Percentiles rank a stretch among this genome's conserved stretches.
phyloP scores from a whole-genome alignment of 176 grass and related monocot species.

The Lolium rigidum region DNA sequence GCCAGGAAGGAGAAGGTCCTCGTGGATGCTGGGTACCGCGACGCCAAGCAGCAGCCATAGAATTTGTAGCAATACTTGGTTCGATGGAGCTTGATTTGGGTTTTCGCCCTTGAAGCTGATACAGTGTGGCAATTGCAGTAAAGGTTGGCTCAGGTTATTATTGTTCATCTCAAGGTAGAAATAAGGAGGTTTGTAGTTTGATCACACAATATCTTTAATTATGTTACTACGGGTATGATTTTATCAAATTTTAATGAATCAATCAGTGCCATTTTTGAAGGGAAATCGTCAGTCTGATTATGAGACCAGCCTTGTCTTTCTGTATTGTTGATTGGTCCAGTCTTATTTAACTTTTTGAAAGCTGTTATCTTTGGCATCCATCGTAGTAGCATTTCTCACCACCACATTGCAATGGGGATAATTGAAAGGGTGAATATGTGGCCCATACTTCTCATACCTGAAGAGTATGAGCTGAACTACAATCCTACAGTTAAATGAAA shows the following conservation, averaged over 20 bases:
- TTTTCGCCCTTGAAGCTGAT: slow-evolving; percentile 34
- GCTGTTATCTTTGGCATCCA: slow-evolving; percentile 2
- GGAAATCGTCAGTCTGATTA: not conserved
- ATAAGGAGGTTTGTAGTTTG: slow-evolving; percentile 51
- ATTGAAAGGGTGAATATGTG: not conserved
- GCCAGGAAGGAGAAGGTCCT: slow-evolving; percentile 94
- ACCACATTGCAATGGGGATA: not conserved
- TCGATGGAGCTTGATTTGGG: not conserved
- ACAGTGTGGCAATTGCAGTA: slow-evolving; percentile 23
- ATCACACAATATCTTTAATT: slow-evolving; percentile 34
- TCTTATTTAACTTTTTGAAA: not conserved
- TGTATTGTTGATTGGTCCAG: not conserved
- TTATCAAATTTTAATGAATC: slow-evolving; percentile 31
- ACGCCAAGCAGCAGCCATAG: slow-evolving; percentile 95
- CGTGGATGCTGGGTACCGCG: slow-evolving; percentile 82
- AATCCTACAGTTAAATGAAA: not conserved
- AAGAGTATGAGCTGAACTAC: not conserved
- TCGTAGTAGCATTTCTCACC: not conserved
- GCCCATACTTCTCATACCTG: not conserved
- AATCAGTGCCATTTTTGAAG: not conserved
- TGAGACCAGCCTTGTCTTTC: slow-evolving; percentile 12
- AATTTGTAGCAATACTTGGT: not conserved
- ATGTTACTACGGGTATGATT: not conserved
- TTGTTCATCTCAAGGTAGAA: slow-evolving; percentile 35
- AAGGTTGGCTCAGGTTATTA: slow-evolving; percentile 35